Percentiles rank a stretch among this genome's conserved stretches.
These are phyloP conservation scores for Scleroderma bovista DNA, from an alignment of 768 basidiomycete genomes.

Conservation along the genomic window DNA sequence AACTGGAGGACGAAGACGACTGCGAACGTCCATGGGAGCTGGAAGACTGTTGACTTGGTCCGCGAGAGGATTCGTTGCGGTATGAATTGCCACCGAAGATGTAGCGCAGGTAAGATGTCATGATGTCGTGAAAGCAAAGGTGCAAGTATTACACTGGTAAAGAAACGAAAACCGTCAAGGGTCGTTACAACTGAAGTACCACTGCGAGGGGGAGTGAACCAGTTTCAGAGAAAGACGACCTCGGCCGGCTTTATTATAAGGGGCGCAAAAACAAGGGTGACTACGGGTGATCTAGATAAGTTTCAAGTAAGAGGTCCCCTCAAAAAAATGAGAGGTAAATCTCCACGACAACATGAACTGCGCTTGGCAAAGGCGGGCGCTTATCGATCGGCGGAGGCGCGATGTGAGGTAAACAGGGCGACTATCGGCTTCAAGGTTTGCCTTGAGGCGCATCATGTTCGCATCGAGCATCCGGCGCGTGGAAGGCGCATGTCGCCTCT, in stretches of 20 bases:
- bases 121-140: slow-evolving; percentile 21
- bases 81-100: slow-evolving; percentile 36
- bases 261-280: slow-evolving; percentile 12
- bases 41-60: slow-evolving; percentile 21
- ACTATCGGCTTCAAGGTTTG: slow-evolving; percentile 15
- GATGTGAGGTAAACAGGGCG: slow-evolving; percentile 21
- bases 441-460: slow-evolving; percentile 29
- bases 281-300: slow-evolving; percentile 4
- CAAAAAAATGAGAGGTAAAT: slow-evolving; percentile 19
- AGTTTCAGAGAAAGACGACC: not conserved
- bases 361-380: too few relatives aligned
- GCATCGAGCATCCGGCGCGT: slow-evolving; percentile 27
- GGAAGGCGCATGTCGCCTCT: slow-evolving; percentile 27
- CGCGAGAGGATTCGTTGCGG: slow-evolving; percentile 13
- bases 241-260: not conserved
- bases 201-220: slow-evolving; percentile 7
- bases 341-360: slow-evolving; percentile 11
- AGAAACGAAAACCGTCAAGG: not conserved
- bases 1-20: slow-evolving; percentile 34
- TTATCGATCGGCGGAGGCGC: too few relatives aligned
- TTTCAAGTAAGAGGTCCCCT: slow-evolving; percentile 33
- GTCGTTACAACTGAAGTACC: slow-evolving; percentile 14
- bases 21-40: slow-evolving; percentile 41
- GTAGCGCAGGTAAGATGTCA: slow-evolving; percentile 49
- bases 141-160: not conserved